Evolutionary conservation across 169 alveolate species (phyloP), one percentile per base, ranked within the genome.

Genomic region (Eimeria sp.): DNA sequence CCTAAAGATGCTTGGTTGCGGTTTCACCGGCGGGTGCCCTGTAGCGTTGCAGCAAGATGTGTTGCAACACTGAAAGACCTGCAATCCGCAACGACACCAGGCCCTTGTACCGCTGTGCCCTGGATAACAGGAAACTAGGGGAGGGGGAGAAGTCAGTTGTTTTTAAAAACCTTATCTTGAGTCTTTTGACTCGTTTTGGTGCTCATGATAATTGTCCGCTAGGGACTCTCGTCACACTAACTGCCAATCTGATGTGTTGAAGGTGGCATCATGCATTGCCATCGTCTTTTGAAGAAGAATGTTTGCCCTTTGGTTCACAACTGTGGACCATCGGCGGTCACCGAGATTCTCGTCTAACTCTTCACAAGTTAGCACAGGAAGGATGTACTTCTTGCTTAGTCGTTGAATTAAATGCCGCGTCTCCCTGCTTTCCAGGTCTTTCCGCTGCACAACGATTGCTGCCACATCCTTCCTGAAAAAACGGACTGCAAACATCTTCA

Each of bases 311-410:
- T 93, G 94, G 25, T 88, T 88, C 14, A 93, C 76, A 9, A 88
- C 94, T 43, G 94, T 93, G 64, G 90, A 80, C 96, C 96, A 93
- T 49, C 93, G 74, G 56, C 94, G 94, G 64, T 77, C 94, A 13
- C 77, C 88, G 30, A 93, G 89, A 37, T 66, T 77, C 56, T 93
- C 94, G 54, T 80, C 96, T 20, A 93, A 72, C 87, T 93, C 96
- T 58, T 93, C 96, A 54, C 94, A 83, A 27, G 96, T 93, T 66
- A 93, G 30, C n/a, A 93, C 60, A 10, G 96, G 96, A 33, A 93
- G 52, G 30, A 93, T 52, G 77, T 93, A 93, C 54, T 18, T 66
- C 80, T 37, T 76, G 56, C 96, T 93, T 30, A 93, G 68, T 25
- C 54, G 77, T 25, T 71, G 43, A 25, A 87, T 64, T 52, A 87